Base-by-base conservation (phyloP, 2,329 filamentous ascomycete species). In the Verticillium dahliae region DNA sequence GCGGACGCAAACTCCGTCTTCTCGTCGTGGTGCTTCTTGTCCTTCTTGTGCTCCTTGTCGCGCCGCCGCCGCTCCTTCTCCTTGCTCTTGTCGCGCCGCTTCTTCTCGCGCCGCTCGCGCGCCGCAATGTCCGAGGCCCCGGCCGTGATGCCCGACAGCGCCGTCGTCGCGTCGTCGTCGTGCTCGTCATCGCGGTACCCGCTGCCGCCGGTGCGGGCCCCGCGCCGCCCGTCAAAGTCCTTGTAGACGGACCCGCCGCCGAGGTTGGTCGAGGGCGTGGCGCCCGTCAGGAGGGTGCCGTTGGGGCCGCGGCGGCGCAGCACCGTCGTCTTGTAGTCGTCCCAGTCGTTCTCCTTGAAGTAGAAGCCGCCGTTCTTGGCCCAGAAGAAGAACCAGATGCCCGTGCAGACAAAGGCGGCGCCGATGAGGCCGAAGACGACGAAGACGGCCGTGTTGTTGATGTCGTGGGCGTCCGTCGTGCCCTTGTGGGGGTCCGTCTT, bases 361-460 rank as follows among this genome's bases (percentile, higher is more conserved):
- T 90, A 80, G 79, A 98, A 97, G 14, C 95, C 95, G 64, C 95
- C 95, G 69, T 98, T 97, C 77, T 90, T 94, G 62, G 94, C 94
- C 90, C 91, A 96, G 83, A 96, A 96, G 84, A 99, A 98, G 83
- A 99, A 97, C 93, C 95, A 99, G 71, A 98, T 92, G 31, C 83
- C 85, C 0, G 81, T 84, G 3, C 90, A 62, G 31, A 95, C 90
- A 71, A 98, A 90, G 37, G 78, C 85, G 0, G 87, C 87, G 38
- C 91, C 92, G 59, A 98, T 86, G 18, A 97, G 74, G 11, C 90
- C 94, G 72, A 98, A 97, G 1, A 98, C 80, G 0, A 89, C 88
- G 71, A 98, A 90, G 69, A 97, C 86, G 62, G 87, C 90, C 22
- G 81, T 84, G 70, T 89, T 88, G 76, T 83, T 86, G 74, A 87